Evolutionary conservation across 805 yeast genomes (phyloP).

Genomic region (Wickerhamiella parazyma): DNA sequence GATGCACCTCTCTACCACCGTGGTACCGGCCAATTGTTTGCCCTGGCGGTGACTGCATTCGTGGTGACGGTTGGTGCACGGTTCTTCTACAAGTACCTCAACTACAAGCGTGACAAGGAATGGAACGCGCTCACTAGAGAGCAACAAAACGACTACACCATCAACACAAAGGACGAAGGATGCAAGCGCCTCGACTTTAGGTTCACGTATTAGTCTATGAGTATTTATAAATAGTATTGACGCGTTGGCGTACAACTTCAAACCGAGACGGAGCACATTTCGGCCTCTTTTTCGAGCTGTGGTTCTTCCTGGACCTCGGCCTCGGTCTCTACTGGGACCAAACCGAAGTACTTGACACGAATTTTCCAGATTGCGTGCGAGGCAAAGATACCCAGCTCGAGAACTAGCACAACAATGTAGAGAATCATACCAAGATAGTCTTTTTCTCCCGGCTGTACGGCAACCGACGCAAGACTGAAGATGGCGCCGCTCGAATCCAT

Average conservation of each 20-base stretch:
- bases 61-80: slow-evolving; percentile 19
- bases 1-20: slow-evolving; percentile 47
- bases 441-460: slow-evolving; percentile 39
- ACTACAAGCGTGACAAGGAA: slow-evolving; percentile 26
- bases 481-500: slow-evolving; percentile 76
- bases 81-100: slow-evolving; percentile 25
- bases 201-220: slow-evolving; percentile 19
- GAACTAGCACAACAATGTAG: slow-evolving; percentile 54
- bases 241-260: too few relatives aligned
- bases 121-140: slow-evolving; percentile 42
- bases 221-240: neutral
- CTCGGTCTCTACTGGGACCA: slow-evolving; percentile 3
- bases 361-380: slow-evolving; percentile 62
- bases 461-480: slow-evolving; percentile 53
- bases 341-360: slow-evolving; percentile 17
- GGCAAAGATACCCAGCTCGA: slow-evolving; percentile 65
- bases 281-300: neutral
- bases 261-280: neutral
- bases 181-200: slow-evolving; percentile 44
- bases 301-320: neutral
- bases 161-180: slow-evolving; percentile 38
- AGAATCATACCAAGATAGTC: slow-evolving; percentile 72
- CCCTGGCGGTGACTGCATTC: slow-evolving; percentile 16
- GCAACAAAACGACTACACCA: slow-evolving; percentile 36
- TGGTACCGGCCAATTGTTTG: slow-evolving; percentile 34